Evolutionary conservation across 345 rosid species (phyloP).

Genomic region (Populus alba): DNA sequence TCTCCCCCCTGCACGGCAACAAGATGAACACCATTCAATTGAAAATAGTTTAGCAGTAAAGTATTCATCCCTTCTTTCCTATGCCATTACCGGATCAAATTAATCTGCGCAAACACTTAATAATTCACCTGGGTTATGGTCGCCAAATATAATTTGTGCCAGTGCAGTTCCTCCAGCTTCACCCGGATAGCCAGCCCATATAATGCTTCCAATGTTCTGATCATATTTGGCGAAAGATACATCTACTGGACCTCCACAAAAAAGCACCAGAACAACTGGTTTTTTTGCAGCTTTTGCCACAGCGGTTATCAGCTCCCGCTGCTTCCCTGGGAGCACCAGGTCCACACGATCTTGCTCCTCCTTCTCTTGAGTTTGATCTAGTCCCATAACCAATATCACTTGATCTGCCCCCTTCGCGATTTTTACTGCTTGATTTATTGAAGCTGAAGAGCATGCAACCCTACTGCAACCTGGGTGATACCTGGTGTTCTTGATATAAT

Average conservation of each 20-base stretch:
- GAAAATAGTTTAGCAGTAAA: not conserved
- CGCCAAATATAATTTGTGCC: constrained; percentile 77
- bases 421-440: constrained; percentile 47
- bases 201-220: constrained; percentile 56
- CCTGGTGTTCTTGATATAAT: constrained; percentile 44
- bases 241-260: constrained; percentile 85
- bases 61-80: not conserved
- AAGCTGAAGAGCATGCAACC: constrained; percentile 53
- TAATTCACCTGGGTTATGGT: constrained; percentile 74
- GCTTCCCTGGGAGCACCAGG: constrained; percentile 70
- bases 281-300: constrained; percentile 67
- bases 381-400: constrained; percentile 79
- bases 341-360: constrained; percentile 68
- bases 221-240: constrained; percentile 56
- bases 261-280: constrained; percentile 63
- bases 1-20: constrained; percentile 65
- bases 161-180: constrained; percentile 79
- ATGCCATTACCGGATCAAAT: not conserved
- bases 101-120: not conserved
- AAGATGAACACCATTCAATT: not conserved
- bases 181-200: constrained; percentile 98
- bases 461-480: constrained; percentile 59
- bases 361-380: constrained; percentile 72
- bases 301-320: constrained; percentile 48
- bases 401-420: constrained; percentile 55